Percentiles rank a stretch among this genome's conserved stretches.
Evolutionary conservation across 2,329 filamentous ascomycete genomes (phyloP).

Genomic region (Botrytis sinoallii): DNA sequence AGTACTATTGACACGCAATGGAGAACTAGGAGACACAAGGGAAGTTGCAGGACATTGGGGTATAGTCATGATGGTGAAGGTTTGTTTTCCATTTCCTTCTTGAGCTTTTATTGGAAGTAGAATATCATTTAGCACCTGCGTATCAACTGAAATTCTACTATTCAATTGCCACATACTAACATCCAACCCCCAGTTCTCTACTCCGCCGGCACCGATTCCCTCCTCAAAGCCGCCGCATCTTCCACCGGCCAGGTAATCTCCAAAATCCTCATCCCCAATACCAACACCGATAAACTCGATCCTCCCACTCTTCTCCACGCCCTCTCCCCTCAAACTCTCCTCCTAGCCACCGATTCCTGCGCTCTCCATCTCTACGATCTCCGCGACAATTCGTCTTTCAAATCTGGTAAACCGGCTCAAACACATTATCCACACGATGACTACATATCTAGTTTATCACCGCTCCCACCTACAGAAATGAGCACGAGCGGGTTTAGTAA

Average conservation of each 20-base stretch:
- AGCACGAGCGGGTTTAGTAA: conserved; percentile 88
- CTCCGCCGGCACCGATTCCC: conserved; percentile 59
- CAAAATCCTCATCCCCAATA: conserved; percentile 72
- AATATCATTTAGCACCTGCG: too few species aligned
- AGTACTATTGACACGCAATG: conserved; percentile 79
- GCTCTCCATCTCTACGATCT: conserved; percentile 86
- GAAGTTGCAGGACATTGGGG: conserved; percentile 78
- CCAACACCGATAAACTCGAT: conserved; percentile 48
- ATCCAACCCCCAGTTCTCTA: conserved; percentile 46
- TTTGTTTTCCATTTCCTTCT: conserved; percentile 44
- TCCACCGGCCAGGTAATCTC: conserved; percentile 66
- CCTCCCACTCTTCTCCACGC: conserved; percentile 77
- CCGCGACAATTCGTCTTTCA: conserved; percentile 55
- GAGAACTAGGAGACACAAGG: conserved; percentile 88
- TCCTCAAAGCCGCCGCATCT: conserved; percentile 58
- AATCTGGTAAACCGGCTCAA: conserved; percentile 64
- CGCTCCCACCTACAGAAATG: conserved; percentile 73
- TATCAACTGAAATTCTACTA: too few species aligned
- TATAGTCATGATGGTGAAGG: conserved; percentile 76
- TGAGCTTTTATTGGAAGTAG: too few species aligned
- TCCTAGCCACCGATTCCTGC: conserved; percentile 87
- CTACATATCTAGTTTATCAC: conserved; percentile 84
- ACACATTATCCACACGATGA: conserved; percentile 87
- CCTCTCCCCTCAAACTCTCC: conserved; percentile 81
- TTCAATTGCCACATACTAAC: conserved; percentile 13